Evolutionary conservation across 768 basidiomycete species (phyloP), one percentile per base, ranked within the genome.

Genomic region (Pleurotus sapidus): DNA sequence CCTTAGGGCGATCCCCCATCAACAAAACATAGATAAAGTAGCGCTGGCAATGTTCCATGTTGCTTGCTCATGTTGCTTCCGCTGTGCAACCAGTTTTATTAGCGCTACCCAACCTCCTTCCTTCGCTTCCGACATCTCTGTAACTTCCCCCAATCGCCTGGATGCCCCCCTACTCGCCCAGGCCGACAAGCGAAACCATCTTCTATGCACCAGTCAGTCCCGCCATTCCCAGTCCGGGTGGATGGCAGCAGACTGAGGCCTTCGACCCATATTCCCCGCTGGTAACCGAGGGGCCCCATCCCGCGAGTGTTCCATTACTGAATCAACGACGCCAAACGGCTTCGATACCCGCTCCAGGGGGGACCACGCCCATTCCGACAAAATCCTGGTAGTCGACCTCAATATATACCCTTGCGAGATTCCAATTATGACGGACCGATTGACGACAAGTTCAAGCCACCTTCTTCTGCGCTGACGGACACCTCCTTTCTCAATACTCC

Each of bases 61-160:
- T 54, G 51, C 51, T 54, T 54, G 51, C 24, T 54, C 51, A 54
- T 54, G 51, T 54, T 54, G 39, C 14, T 11, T 45, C 15, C 23
- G 23, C 51, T 38, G 51, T 25, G n/a, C 51, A 34, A 30, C 30
- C 25, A 17, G 27, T 3, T 51, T 18, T 54, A 54, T 54, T 54
- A 54, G 39, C 38, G 18, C 49, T 23, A 7, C 34, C 25, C 39
- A 15, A 18, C 27, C 49, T 3, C 27, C 38, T 17, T 15, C 49
- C 17, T 34, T n/a, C 20, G 15, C 9, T 7, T 37, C 24, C 27
- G n/a, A n/a, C n/a, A 17, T 50, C 49, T 37, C 49, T 34, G 30
- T 34, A 11, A 9, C 30, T 34, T 34, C 8, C 30, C 30, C 30
- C 30, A 34, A 34, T 38, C 11, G 39, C 34, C 39, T 24, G 51